These are phyloP conservation scores for Begonia masoniana DNA, from an alignment of 306 rosid genomes.

Conservation along the genomic window DNA sequence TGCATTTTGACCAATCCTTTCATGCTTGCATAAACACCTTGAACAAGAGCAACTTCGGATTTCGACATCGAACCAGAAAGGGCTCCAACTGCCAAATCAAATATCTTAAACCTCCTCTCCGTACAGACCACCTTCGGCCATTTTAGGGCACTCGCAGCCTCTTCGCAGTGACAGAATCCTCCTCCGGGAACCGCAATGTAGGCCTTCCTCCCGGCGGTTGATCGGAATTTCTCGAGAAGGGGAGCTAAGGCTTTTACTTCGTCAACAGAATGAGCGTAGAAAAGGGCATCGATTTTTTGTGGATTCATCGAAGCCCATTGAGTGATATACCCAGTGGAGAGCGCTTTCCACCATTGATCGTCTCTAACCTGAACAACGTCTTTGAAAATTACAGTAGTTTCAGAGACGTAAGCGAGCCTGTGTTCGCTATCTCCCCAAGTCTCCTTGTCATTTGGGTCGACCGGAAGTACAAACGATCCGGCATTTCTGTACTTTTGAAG, in stretches of 20 bases:
- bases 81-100: slow-evolving; percentile 57
- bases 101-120: slow-evolving; percentile 77
- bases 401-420: slow-evolving; percentile 88
- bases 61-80: slow-evolving; percentile 47
- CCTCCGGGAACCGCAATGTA: slow-evolving; percentile 75
- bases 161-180: slow-evolving; percentile 59
- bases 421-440: slow-evolving; percentile 99
- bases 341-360: slow-evolving; percentile 98
- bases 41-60: slow-evolving; percentile 72
- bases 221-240: slow-evolving; percentile 72
- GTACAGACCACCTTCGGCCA: slow-evolving; percentile 78
- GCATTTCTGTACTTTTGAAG: slow-evolving; percentile 89
- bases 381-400: slow-evolving; percentile 93
- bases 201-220: slow-evolving; percentile 74
- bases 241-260: slow-evolving; percentile 75
- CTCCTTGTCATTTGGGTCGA: slow-evolving; percentile 74
- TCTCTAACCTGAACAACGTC: slow-evolving; percentile 87
- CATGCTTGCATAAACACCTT: slow-evolving; percentile 74
- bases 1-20: slow-evolving; percentile 86
- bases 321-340: slow-evolving; percentile 74
- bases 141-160: slow-evolving; percentile 52
- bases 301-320: slow-evolving; percentile 97
- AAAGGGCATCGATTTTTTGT: slow-evolving; percentile 81
- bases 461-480: slow-evolving; percentile 86
- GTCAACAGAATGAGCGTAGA: slow-evolving; percentile 70